Percentiles rank a stretch among this genome's conserved stretches.
Evolutionary conservation across 2,329 filamentous ascomycete genomes (phyloP).

Genomic region (Neocatenulostroma microsporum): DNA sequence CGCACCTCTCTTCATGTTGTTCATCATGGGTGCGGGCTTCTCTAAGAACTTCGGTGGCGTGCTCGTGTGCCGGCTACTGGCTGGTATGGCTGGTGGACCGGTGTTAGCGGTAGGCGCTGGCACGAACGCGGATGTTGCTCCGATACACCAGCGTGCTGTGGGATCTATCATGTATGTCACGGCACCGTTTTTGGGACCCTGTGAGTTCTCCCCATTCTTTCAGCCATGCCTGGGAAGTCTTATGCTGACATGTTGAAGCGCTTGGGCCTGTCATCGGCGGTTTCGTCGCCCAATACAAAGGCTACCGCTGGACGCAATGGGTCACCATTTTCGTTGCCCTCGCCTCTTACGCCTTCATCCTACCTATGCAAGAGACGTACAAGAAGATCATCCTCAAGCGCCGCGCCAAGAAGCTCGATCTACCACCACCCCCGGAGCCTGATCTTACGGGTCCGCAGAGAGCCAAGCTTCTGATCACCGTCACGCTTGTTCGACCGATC

Average conservation of each 20-base stretch:
- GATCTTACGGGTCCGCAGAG: constrained; percentile 21
- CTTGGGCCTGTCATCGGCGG: constrained; percentile 37
- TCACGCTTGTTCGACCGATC: constrained; percentile 27
- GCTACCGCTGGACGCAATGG: constrained; percentile 40
- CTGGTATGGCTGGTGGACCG: constrained; percentile 25
- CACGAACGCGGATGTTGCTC: constrained; percentile 35
- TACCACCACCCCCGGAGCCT: constrained; percentile 18
- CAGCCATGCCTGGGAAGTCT: constrained; percentile 3
- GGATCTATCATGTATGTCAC: constrained; percentile 32
- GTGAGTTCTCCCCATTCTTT: not conserved
- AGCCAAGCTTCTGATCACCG: constrained; percentile 24
- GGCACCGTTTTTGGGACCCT: constrained; percentile 36
- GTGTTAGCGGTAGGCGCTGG: constrained; percentile 38
- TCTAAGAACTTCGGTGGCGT: constrained; percentile 61
- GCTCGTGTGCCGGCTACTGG: constrained; percentile 55
- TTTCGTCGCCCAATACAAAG: constrained; percentile 35
- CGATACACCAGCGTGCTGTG: constrained; percentile 26
- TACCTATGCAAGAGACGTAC: constrained; percentile 50
- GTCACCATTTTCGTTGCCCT: constrained; percentile 35
- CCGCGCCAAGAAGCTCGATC: constrained; percentile 27
- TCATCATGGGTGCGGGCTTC: constrained; percentile 35
- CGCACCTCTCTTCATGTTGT: constrained; percentile 54
- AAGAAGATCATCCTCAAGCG: constrained; percentile 42
- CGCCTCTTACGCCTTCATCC: constrained; percentile 29
- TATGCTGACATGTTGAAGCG: not conserved